Conservation (phyloP, 2,329 filamentous ascomycete species). For the Xylaria polymorpha region DNA sequence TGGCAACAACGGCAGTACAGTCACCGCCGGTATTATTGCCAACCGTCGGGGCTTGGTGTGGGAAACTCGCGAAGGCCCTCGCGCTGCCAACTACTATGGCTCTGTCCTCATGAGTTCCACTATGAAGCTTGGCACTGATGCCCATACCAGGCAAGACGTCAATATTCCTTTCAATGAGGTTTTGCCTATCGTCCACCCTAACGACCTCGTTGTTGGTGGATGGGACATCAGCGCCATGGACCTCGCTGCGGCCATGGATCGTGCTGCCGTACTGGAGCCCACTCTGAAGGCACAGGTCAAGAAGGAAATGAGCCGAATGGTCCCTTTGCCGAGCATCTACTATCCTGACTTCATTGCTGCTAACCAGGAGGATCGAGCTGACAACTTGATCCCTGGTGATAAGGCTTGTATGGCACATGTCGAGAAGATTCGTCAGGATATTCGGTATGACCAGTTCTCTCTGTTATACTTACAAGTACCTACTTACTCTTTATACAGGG, state of each 20-base stretch:
- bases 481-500: conserved; percentile 57
- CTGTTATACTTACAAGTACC: not conserved
- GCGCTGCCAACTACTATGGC: conserved; percentile 95
- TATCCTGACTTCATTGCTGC: conserved; percentile 99
- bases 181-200: conserved; percentile 96
- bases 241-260: conserved; percentile 92
- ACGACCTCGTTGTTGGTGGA: conserved; percentile 92
- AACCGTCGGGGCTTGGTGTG: conserved; percentile 88
- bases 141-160: conserved; percentile 85
- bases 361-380: conserved; percentile 96
- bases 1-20: conserved; percentile 97
- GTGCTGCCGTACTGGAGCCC: conserved; percentile 94
- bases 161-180: conserved; percentile 96
- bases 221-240: conserved; percentile 98
- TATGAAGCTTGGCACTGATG: conserved; percentile 92
- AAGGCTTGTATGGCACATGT: conserved; percentile 91
- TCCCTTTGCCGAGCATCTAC: conserved; percentile 93
- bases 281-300: conserved; percentile 87
- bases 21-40: conserved; percentile 96
- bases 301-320: conserved; percentile 92
- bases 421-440: conserved; percentile 91
- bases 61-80: conserved; percentile 92
- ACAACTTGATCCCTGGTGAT: conserved; percentile 85
- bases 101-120: conserved; percentile 98
- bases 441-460: conserved; percentile 67